Evolutionary conservation across 2,329 filamentous ascomycete genomes (phyloP).

Genomic region (Pseudocercospora crystallina): DNA sequence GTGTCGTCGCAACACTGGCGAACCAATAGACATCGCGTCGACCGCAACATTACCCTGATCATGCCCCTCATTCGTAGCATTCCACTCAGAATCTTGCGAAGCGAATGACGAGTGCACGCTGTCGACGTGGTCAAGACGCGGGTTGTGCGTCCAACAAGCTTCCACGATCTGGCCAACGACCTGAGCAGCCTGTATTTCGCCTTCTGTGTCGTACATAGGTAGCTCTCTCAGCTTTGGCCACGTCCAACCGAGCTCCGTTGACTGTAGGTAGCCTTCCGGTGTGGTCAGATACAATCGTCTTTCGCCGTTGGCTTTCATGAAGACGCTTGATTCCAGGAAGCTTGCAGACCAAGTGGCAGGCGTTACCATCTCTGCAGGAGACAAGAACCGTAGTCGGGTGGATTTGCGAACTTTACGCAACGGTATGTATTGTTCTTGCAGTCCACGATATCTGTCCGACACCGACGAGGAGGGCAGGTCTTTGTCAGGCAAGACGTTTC

Average conservation of each 20-base stretch:
- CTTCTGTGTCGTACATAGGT: slow-evolving; percentile 47
- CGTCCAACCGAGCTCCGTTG: slow-evolving; percentile 60
- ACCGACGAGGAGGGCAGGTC: slow-evolving; percentile 26
- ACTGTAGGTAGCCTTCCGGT: slow-evolving; percentile 71
- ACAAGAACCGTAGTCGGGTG: slow-evolving; percentile 68
- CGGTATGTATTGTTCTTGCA: slow-evolving; percentile 71
- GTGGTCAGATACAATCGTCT: slow-evolving; percentile 75
- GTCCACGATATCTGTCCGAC: slow-evolving; percentile 55
- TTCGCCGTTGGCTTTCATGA: slow-evolving; percentile 66
- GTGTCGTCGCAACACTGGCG: slow-evolving; percentile 9
- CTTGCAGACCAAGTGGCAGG: slow-evolving; percentile 69
- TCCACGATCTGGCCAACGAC: slow-evolving; percentile 36
- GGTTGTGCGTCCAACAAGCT: slow-evolving; percentile 65
- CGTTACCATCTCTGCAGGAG: slow-evolving; percentile 70
- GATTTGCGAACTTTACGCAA: slow-evolving; percentile 75
- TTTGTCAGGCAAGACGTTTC: slow-evolving; percentile 40
- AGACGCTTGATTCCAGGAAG: slow-evolving; percentile 68
- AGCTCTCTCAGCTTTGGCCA: slow-evolving; percentile 69
- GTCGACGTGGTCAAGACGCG: slow-evolving; percentile 60
- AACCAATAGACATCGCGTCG: slow-evolving; percentile 13
- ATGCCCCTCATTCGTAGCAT: slow-evolving; percentile 5
- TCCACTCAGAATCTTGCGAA: slow-evolving; percentile 28
- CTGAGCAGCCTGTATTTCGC: slow-evolving; percentile 61
- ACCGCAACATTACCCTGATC: slow-evolving; percentile 8
- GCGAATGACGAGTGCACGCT: slow-evolving; percentile 51